Base-by-base conservation (phyloP, 2,329 filamentous ascomycete genomes). In the Chrysoporthe deuterocubensis region DNA sequence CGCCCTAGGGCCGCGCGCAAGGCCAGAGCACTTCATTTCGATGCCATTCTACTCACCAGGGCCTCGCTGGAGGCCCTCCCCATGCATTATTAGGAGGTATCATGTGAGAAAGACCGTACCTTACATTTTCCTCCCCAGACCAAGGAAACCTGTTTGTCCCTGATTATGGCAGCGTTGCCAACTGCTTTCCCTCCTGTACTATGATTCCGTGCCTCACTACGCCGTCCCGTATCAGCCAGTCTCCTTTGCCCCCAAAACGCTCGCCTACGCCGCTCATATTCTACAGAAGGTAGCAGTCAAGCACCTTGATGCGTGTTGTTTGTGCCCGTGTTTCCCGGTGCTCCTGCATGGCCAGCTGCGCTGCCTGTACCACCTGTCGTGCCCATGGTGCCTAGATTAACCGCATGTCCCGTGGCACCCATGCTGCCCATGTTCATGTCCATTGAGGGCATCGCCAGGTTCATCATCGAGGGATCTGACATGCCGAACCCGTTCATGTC, bases 401-500 rank as follows among this genome's bases (percentile, higher is more conserved):
- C 26, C 44, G 63, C 52, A 58, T 52, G 58, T 66, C 52, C 65
- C 4, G 52, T 14, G 21, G 50, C 40, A 50, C 57, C 61, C 62
- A 65, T 65, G 37, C 58, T 52, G 7, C 54, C 57, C 50, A 69
- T 62, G n/a, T 57, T 46, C 43, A 68, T 59, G 16, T 70, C 61
- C 67, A 70, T 69, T 4, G 64, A 40, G 11, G 64, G 67, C 67
- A 70, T 63, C 4, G 44, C 67, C 68, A 69, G 67, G 26, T 65
- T 52, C 67, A 69, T 62, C 64, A 70, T 40, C 6, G 69, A 69
- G 58, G 69, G 63, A n/a, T 69, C 67, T 16, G 50, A 46, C 57
- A 70, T 58, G 21, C 65, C 65, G 26, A 70, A 61, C 21, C 69
- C 69, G 56, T 70, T 69, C 66, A 70, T 66, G 62, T 69, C 69